These are phyloP conservation scores for Globisporangium nagaii DNA, from an alignment of 352 stramenopile species.

Conservation along the genomic window DNA sequence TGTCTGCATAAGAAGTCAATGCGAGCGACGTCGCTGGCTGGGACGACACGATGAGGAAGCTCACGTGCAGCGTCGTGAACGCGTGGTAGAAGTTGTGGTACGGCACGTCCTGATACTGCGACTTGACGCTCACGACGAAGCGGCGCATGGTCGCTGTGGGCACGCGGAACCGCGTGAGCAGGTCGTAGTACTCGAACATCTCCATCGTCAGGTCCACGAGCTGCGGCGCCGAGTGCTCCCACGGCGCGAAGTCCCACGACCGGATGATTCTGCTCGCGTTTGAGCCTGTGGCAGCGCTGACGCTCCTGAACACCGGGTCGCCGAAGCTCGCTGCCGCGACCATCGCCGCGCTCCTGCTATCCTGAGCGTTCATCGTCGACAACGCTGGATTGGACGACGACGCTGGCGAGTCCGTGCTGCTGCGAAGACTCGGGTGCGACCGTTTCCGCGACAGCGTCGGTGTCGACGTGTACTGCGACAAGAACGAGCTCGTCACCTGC, in stretches of 20 bases:
- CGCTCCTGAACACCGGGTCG: slow-evolving; percentile 7
- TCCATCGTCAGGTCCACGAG: slow-evolving; percentile 63
- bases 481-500: slow-evolving; percentile 58
- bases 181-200: slow-evolving; percentile 66
- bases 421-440: slow-evolving; percentile 17
- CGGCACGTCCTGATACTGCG: slow-evolving; percentile 73
- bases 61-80: slow-evolving; percentile 77
- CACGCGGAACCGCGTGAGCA: slow-evolving; percentile 59
- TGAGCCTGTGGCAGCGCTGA: not conserved
- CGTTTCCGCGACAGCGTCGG: slow-evolving; percentile 25
- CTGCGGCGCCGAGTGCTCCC: slow-evolving; percentile 49
- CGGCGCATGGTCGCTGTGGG: slow-evolving; percentile 46
- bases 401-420: slow-evolving; percentile 12
- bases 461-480: slow-evolving; percentile 69
- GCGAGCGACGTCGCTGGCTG: slow-evolving; percentile 16
- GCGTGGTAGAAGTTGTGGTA: slow-evolving; percentile 88
- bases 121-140: slow-evolving; percentile 64
- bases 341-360: slow-evolving; percentile 25
- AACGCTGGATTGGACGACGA: not conserved
- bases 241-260: slow-evolving; percentile 59
- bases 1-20: too few relatives aligned
- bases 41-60: slow-evolving; percentile 63
- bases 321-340: slow-evolving; percentile 29
- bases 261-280: slow-evolving; percentile 12
- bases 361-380: slow-evolving; percentile 16